phyloP scores from a whole-genome alignment of 306 rosid species.

The Prinsepia uniflora region DNA sequence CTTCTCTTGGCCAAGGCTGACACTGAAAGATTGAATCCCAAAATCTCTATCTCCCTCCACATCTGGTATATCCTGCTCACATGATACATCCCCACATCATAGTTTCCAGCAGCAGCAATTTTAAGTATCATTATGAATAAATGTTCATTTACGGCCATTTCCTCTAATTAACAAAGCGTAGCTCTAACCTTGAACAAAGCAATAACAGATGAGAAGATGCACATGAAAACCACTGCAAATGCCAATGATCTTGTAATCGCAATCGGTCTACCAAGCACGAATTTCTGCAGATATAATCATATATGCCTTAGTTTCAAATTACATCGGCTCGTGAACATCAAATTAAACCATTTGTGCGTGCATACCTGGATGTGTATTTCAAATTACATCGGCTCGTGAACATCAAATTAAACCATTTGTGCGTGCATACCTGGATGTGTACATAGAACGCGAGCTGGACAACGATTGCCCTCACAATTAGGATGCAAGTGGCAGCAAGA shows the following conservation, averaged over 20 bases:
- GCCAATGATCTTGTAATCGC: conserved; percentile 21
- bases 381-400: background rate
- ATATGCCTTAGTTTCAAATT: background rate
- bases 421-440: conserved; percentile 22
- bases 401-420: background rate
- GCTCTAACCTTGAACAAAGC: conserved; percentile 27
- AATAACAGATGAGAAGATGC: conserved; percentile 27
- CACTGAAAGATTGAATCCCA: conserved; percentile 25
- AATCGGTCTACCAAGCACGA: conserved; percentile 21
- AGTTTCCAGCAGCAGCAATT: background rate
- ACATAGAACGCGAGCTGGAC: conserved; percentile 24
- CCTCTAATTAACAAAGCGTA: too few species aligned
- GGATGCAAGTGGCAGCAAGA: conserved; percentile 27
- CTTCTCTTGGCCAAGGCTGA: conserved; percentile 23
- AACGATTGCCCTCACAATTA: conserved; percentile 25
- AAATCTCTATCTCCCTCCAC: conserved; percentile 29
- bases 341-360: background rate
- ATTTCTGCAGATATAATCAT: conserved; percentile 10
- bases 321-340: background rate
- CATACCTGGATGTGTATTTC: conserved; percentile 23
- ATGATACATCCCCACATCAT: background rate
- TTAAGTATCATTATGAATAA: too few species aligned
- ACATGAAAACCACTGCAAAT: conserved; percentile 24
- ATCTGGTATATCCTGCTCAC: conserved; percentile 28
- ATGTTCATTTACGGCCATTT: background rate